Percentiles rank a stretch among this genome's conserved stretches.
These are phyloP conservation scores for Aureobasidium sp. DNA, from an alignment of 2,329 filamentous ascomycete genomes.

Conservation along the genomic window DNA sequence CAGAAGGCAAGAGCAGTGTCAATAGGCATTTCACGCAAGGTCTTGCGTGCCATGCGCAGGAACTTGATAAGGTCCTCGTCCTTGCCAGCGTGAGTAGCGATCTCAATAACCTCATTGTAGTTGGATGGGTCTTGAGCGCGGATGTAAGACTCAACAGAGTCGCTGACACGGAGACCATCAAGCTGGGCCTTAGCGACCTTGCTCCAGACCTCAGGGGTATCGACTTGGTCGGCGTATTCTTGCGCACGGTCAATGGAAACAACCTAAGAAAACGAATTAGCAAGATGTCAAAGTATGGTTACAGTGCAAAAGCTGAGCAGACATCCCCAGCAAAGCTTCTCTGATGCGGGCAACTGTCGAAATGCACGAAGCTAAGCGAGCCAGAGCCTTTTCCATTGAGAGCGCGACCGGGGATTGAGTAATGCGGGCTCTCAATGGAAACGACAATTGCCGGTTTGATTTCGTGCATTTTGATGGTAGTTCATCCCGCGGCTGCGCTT, in stretches of 20 bases:
- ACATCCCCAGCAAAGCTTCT: not conserved
- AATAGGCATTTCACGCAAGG: conserved; percentile 82
- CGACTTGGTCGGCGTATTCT: conserved; percentile 89
- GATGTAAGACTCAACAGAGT: conserved; percentile 95
- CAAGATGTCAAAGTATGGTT: not conserved
- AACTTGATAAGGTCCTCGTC: conserved; percentile 96
- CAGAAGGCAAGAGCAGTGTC: conserved; percentile 92
- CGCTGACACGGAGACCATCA: conserved; percentile 83
- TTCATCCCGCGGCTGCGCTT: not conserved
- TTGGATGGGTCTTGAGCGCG: conserved; percentile 88
- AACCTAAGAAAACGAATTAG: conserved; percentile 8
- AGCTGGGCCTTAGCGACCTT: conserved; percentile 96
- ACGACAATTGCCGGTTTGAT: too few species aligned
- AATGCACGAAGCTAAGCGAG: not conserved
- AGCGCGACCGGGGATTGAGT: not conserved
- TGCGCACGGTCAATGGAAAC: conserved; percentile 97
- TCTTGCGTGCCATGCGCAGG: conserved; percentile 95
- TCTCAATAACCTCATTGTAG: conserved; percentile 93
- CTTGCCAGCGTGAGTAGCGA: conserved; percentile 89
- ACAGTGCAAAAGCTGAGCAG: too few species aligned
- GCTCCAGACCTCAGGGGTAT: conserved; percentile 94
- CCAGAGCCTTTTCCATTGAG: not conserved
- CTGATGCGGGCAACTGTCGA: not conserved
- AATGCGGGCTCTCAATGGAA: not conserved
- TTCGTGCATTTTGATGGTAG: not conserved